Conservation (phyloP, 352 stramenopile species). For the Phytophthora sp. region DNA sequence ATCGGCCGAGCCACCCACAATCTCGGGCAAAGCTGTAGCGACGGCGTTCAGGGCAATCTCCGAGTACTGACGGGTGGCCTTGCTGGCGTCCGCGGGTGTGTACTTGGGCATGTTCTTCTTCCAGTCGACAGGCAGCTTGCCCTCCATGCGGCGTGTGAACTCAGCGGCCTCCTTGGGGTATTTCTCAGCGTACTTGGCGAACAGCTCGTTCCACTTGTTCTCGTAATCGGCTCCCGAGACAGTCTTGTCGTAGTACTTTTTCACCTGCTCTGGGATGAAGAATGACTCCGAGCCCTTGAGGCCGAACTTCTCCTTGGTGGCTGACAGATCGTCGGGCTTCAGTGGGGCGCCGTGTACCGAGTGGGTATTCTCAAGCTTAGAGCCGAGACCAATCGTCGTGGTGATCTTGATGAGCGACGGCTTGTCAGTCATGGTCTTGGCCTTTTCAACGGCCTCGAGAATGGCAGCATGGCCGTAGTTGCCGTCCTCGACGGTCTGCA, state of each 20-base stretch:
- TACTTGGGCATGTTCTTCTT: constrained; percentile 93
- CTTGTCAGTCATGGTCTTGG: constrained; percentile 95
- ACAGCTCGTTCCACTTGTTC: constrained; percentile 92
- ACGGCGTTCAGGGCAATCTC: constrained; percentile 96
- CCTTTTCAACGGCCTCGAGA: constrained; percentile 92
- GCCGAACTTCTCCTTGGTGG: constrained; percentile 92
- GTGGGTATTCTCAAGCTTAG: constrained; percentile 93
- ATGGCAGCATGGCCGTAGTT: constrained; percentile 95
- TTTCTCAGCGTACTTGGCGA: constrained; percentile 89
- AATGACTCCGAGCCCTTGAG: constrained; percentile 94
- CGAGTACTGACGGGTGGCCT: constrained; percentile 95
- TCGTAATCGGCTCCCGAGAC: constrained; percentile 72
- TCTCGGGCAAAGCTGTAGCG: constrained; percentile 93
- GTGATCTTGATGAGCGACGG: constrained; percentile 99
- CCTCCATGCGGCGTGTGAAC: constrained; percentile 93
- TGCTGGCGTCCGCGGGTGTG: constrained; percentile 84
- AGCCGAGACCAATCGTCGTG: constrained; percentile 97
- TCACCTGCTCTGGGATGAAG: constrained; percentile 93
- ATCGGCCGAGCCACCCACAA: constrained; percentile 98
- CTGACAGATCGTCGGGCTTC: constrained; percentile 93
- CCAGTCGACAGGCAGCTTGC: constrained; percentile 92
- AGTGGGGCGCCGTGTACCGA: constrained; percentile 96
- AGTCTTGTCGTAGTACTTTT: constrained; percentile 91
- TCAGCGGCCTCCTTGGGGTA: constrained; percentile 95
- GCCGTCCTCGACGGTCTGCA: constrained; percentile 94